Base-by-base conservation (phyloP, 140 eudicot species). In the Senecio squalidus region DNA sequence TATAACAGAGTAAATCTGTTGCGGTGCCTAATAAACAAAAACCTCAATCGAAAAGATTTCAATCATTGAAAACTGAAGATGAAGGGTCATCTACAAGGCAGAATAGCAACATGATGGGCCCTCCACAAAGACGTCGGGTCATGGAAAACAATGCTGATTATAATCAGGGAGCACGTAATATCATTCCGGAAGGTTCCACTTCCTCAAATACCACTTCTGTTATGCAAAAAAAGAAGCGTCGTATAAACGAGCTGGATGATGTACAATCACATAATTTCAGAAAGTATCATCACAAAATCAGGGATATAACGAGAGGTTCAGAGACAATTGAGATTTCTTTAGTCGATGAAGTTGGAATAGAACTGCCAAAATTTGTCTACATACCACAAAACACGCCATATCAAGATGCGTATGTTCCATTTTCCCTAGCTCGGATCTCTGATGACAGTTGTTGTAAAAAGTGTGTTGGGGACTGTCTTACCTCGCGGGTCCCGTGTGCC, bases 391-490 rank as follows among this genome's bases (percentile, higher is more conserved):
- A 76, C 41, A 66, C 66, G 11, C 4, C 71, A 0, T 85, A 77
- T 53, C 90, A 85, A 68, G 62, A 74, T 45, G 97, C 94, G 16
- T 75, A 75, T 49, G 80, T 90, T 4, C 80, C 77, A 5, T 46
- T 90, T 4, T 70, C 97, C 0, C 60, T 85, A 62, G 95, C 95
- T 3, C 75, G 95, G 43, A 85, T 90, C 57, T 71, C 83, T n/a
- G 97, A 89, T 50, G 92, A 82, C 21, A 77, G 74, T 57, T 77
- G 97, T 18, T 89, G 97, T 78, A 16, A 68, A n/a, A 60, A 55
- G 27, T 89, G 97, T 47, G 47, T 4, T 0, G 85, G 89, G n/a
- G 80, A 89, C 26, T 89, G 97, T 51, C 76, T 89, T 18, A 82
- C 93, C 48, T 70, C 74, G 0, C 48, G 76, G 8, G 60, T 80